Conservation (phyloP, 208 protist genomes). For the Crithidia thermophila region DNA sequence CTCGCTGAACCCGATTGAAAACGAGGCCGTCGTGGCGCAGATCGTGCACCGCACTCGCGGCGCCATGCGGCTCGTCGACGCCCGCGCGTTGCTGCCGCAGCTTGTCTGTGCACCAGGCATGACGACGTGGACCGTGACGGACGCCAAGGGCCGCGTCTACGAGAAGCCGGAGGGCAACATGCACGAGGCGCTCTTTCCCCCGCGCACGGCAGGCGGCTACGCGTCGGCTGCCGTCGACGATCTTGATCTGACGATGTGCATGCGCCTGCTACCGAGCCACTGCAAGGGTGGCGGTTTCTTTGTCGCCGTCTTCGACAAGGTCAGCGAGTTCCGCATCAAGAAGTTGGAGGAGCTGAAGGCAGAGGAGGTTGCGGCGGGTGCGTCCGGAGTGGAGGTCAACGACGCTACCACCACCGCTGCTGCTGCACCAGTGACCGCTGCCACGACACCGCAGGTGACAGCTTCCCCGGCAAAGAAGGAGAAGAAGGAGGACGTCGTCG, state of each 20-base stretch:
- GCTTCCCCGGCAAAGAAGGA: constrained; percentile 20
- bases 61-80: constrained; percentile 90
- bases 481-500: constrained; percentile 17
- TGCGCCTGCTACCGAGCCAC: constrained; percentile 94
- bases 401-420: neutral
- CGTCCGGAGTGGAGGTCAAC: neutral
- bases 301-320: constrained; percentile 95
- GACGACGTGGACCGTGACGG: constrained; percentile 83
- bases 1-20: constrained; percentile 96
- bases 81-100: constrained; percentile 69
- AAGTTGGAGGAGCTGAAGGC: constrained; percentile 29
- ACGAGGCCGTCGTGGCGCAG: constrained; percentile 95
- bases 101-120: constrained; percentile 80
- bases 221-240: constrained; percentile 50
- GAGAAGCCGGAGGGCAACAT: constrained; percentile 44
- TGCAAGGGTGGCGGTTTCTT: constrained; percentile 98
- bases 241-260: constrained; percentile 82
- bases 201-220: constrained; percentile 79
- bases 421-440: no score
- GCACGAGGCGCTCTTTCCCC: constrained; percentile 75
- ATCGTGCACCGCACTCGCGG: constrained; percentile 83
- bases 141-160: constrained; percentile 59
- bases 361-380: neutral
- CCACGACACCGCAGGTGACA: no score
- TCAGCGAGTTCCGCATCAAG: constrained; percentile 58